phyloP scores from a whole-genome alignment of 768 basidiomycete species.

The Trametes meyenii region DNA sequence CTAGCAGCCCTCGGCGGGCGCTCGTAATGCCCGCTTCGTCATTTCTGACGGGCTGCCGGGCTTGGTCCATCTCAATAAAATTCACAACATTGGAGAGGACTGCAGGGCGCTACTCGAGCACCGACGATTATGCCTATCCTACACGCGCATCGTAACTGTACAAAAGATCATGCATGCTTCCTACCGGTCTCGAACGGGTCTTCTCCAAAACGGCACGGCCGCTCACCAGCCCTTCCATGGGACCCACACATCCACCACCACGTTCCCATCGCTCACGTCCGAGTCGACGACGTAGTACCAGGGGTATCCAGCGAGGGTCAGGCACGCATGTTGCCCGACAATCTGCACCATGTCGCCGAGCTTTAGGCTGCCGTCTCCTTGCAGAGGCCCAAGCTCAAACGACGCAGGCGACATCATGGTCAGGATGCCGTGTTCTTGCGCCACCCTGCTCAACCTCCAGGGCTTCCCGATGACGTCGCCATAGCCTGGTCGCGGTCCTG shows the following conservation, averaged over 20 bases:
- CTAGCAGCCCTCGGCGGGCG: neutral
- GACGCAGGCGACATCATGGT: conserved; percentile 36
- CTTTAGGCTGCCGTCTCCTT: conserved; percentile 39
- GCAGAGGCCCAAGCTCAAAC: conserved; percentile 23
- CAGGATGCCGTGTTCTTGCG: conserved; percentile 82
- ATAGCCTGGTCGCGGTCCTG: conserved; percentile 68
- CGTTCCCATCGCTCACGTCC: conserved; percentile 46
- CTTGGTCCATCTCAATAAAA: neutral
- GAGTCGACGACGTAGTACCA: conserved; percentile 87
- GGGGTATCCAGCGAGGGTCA: conserved; percentile 76
- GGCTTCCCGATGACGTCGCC: conserved; percentile 70
- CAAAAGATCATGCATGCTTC: conserved; percentile 9
- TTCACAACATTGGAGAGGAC: neutral
- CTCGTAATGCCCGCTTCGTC: neutral
- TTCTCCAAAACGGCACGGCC: neutral
- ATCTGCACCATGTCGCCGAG: conserved; percentile 71
- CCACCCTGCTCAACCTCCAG: conserved; percentile 67
- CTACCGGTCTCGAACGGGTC: neutral
- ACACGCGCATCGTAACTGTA: conserved; percentile 5
- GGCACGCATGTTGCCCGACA: conserved; percentile 84
- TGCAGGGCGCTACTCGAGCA: neutral
- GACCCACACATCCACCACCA: conserved; percentile 82
- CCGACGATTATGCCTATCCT: neutral
- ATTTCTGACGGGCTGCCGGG: neutral
- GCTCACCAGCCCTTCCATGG: conserved; percentile 90